These are phyloP conservation scores for Trichoderma pleuroti DNA, from an alignment of 2,329 filamentous ascomycete species.

Conservation along the genomic window DNA sequence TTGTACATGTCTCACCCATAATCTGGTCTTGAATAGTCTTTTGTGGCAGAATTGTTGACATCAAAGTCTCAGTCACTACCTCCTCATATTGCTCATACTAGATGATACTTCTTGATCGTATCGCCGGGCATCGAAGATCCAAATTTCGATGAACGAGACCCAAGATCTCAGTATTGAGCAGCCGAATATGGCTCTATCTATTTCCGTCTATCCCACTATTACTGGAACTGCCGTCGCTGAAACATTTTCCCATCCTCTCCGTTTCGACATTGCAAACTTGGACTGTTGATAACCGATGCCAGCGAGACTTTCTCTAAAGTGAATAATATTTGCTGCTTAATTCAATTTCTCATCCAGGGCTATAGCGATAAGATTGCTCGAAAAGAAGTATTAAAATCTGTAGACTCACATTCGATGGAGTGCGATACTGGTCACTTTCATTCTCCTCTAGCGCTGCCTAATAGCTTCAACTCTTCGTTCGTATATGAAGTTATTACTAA, in stretches of 20 bases:
- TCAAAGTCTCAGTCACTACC: neutral
- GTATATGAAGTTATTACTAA: neutral
- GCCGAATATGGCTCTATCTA: rapidly evolving
- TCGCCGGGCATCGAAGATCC: neutral
- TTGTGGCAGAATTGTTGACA: neutral
- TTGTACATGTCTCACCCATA: neutral
- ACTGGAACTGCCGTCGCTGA: neutral
- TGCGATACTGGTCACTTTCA: neutral
- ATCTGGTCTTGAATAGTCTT: neutral
- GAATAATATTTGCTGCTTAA: neutral
- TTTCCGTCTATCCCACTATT: neutral
- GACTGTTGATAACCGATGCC: neutral
- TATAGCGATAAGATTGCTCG: rapidly evolving
- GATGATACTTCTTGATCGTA: neutral
- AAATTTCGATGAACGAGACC: neutral
- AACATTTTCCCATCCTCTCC: neutral
- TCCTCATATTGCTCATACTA: neutral
- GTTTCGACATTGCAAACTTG: neutral
- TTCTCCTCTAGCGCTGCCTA: neutral
- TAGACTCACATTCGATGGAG: neutral
- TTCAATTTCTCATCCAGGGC: rapidly evolving
- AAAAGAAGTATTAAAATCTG: neutral
- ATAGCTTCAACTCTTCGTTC: neutral
- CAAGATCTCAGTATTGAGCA: neutral
- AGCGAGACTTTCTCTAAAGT: neutral